These are phyloP conservation scores for Odonthalia washingtoniensis DNA, from an alignment of 31 red algal genomes.

Conservation along the genomic window DNA sequence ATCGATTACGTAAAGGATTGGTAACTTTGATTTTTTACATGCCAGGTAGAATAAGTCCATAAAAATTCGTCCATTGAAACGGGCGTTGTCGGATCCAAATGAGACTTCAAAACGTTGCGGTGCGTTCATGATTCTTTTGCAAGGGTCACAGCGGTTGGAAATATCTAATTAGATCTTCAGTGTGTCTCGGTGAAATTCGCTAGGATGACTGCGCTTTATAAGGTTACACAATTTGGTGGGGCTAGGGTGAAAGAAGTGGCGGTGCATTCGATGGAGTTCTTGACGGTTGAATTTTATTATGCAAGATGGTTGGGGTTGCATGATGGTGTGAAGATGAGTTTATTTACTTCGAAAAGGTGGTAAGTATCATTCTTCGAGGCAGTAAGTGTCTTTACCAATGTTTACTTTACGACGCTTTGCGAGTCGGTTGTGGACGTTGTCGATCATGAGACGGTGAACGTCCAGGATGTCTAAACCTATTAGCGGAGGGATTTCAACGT, in stretches of 20 bases:
- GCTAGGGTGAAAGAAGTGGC: conserved; percentile 30
- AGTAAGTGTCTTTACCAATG: background rate
- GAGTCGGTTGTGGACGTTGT: too few species aligned
- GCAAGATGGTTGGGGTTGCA: background rate
- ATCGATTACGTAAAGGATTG: conserved; percentile 20
- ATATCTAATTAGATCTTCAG: background rate
- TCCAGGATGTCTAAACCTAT: conserved; percentile 23
- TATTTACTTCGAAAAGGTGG: too few species aligned
- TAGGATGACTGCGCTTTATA: background rate
- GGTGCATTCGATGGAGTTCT: too few species aligned
- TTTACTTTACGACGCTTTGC: background rate
- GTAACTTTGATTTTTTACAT: background rate
- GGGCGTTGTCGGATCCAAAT: too few species aligned
- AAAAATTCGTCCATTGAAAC: too few species aligned
- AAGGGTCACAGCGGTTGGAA: conserved; percentile 26
- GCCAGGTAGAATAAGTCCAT: conserved; percentile 31
- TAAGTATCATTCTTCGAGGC: background rate
- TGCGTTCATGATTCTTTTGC: too few species aligned
- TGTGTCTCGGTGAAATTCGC: conserved; percentile 21
- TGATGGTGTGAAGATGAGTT: background rate
- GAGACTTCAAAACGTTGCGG: too few species aligned
- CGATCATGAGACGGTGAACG: background rate
- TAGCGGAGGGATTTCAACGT: conserved; percentile 20
- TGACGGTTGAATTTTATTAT: too few species aligned
- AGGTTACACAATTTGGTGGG: conserved; percentile 26